Evolutionary conservation across 164 flowering plant genomes (phyloP).

Genomic region (Houttuynia cordata): DNA sequence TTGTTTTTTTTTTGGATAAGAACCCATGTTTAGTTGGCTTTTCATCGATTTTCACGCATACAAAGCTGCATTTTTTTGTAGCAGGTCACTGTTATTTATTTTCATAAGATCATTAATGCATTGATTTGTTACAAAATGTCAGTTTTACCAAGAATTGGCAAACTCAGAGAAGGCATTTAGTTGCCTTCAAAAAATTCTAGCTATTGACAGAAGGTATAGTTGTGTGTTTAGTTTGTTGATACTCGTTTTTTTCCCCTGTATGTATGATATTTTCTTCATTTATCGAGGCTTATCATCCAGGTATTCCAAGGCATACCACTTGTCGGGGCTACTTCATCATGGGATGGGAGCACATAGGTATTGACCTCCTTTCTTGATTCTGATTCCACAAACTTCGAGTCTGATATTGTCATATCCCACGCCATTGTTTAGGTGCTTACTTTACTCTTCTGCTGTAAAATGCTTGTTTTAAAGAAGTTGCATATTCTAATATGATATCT

Average conservation of each 20-base stretch:
- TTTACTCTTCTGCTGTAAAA: neutral
- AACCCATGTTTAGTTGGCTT: too few relatives aligned
- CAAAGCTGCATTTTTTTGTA: too few relatives aligned
- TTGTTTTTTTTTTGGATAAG: too few relatives aligned
- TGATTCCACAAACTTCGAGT: neutral
- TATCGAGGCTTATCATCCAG: constrained; percentile 17
- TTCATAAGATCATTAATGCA: neutral
- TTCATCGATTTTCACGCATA: neutral
- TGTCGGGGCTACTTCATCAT: constrained; percentile 69
- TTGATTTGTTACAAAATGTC: constrained; percentile 12
- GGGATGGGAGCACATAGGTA: constrained; percentile 91
- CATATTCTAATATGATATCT: neutral
- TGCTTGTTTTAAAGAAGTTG: neutral
- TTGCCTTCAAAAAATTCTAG: constrained; percentile 44
- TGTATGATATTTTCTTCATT: neutral
- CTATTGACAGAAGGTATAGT: constrained; percentile 55
- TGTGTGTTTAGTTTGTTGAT: neutral
- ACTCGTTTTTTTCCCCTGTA: neutral
- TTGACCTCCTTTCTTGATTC: neutral
- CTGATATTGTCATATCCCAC: neutral
- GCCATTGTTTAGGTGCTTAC: too few relatives aligned
- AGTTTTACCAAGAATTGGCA: constrained; percentile 83
- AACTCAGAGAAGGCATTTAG: constrained; percentile 54
- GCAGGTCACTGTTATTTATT: too few relatives aligned
- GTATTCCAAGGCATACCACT: constrained; percentile 69